These are phyloP conservation scores for Tripidium arundinaceum DNA, from an alignment of 202 grass and related monocot genomes.

Conservation along the genomic window DNA sequence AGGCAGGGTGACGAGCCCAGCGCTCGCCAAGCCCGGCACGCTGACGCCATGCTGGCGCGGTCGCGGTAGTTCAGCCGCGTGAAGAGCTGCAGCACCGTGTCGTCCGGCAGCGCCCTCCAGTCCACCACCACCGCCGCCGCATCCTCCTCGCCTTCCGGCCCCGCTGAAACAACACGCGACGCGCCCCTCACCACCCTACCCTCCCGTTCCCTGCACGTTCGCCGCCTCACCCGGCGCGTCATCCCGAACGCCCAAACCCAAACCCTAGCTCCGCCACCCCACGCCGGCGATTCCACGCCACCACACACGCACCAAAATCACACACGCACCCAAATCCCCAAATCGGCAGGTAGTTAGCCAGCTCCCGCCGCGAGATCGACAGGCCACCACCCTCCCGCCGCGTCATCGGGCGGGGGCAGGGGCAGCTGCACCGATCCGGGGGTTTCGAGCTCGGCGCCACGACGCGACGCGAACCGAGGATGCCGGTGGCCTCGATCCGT, in stretches of 20 bases:
- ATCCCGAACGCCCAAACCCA: conserved; percentile 48
- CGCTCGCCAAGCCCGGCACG: conserved; percentile 63
- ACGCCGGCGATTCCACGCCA: conserved; percentile 1
- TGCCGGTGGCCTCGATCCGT: conserved; percentile 8
- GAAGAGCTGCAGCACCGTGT: conserved; percentile 90
- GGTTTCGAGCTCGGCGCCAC: not conserved
- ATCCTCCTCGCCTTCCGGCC: conserved; percentile 15
- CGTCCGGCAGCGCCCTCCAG: conserved; percentile 84
- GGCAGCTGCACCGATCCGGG: conserved; percentile 8
- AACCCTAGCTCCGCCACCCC: conserved; percentile 52
- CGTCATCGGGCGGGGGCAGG: conserved; percentile 1
- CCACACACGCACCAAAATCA: not conserved
- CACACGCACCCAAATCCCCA: not conserved
- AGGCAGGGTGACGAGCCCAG: conserved; percentile 82
- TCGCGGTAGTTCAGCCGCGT: conserved; percentile 82
- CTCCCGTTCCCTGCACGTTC: conserved; percentile 42
- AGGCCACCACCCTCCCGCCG: not conserved
- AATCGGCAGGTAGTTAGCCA: conserved; percentile 30
- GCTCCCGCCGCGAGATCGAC: conserved; percentile 39
- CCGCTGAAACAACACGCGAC: not conserved
- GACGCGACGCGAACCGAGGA: not conserved
- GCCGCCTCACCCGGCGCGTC: conserved; percentile 85
- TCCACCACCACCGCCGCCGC: conserved; percentile 44
- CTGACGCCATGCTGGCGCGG: conserved; percentile 64
- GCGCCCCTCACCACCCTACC: not conserved